These are phyloP conservation scores for Metschnikowia similis DNA, from an alignment of 805 yeast genomes.

Conservation along the genomic window DNA sequence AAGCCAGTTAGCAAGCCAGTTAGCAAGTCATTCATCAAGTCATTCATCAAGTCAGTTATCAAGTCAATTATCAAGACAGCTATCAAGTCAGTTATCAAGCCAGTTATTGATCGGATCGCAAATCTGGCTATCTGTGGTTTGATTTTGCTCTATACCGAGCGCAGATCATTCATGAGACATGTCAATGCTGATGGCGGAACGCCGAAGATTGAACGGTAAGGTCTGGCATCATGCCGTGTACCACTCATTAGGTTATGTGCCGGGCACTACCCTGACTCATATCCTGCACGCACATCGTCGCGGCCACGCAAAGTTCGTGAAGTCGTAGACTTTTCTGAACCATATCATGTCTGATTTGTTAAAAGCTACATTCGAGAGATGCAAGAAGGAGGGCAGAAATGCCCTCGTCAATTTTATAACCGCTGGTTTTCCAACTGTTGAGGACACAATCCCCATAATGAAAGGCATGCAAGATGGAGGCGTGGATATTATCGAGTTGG, in stretches of 20 bases:
- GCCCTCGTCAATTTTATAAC: slow-evolving; percentile 91
- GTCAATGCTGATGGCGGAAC: too few relatives aligned
- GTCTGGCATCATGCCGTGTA: not conserved
- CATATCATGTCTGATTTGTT: slow-evolving; percentile 47
- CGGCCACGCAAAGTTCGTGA: not conserved
- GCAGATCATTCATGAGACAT: too few relatives aligned
- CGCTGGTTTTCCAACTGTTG: slow-evolving; percentile 87
- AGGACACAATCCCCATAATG: slow-evolving; percentile 81
- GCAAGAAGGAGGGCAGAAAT: slow-evolving; percentile 66
- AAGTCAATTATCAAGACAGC: too few relatives aligned
- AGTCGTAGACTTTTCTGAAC: not conserved
- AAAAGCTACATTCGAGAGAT: slow-evolving; percentile 56
- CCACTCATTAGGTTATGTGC: not conserved
- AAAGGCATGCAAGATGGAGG: slow-evolving; percentile 93
- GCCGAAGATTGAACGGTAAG: not conserved
- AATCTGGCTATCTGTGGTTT: too few relatives aligned
- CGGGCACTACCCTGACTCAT: slow-evolving; percentile 3
- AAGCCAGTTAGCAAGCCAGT: too few relatives aligned
- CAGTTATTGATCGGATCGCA: too few relatives aligned
- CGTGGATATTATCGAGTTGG: slow-evolving; percentile 89
- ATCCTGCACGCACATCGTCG: not conserved
- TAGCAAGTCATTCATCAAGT: too few relatives aligned
- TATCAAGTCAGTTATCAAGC: too few relatives aligned
- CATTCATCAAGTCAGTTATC: too few relatives aligned
- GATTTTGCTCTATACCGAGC: too few relatives aligned